A percentile compares a stretch with the other conserved stretches of the same genome.
These are phyloP conservation scores for Kodamaea ohmeri DNA, from an alignment of 1,139 yeast genomes.

Conservation along the genomic window DNA sequence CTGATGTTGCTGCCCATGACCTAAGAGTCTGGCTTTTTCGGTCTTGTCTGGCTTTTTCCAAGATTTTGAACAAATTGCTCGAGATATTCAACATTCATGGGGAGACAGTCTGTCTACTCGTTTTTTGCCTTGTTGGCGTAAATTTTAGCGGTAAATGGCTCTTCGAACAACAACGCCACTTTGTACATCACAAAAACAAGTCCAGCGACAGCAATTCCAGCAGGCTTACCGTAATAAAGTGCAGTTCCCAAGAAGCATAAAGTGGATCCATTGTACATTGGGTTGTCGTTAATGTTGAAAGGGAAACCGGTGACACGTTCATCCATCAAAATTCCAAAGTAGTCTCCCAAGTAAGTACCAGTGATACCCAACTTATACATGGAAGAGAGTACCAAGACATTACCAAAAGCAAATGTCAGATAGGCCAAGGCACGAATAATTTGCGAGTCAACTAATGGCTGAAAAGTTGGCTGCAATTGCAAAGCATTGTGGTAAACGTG, in stretches of 20 bases:
- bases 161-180: slow-evolving; percentile 84
- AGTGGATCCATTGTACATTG: slow-evolving; percentile 95
- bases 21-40: too few relatives aligned
- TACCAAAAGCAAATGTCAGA: slow-evolving; percentile 59
- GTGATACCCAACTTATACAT: slow-evolving; percentile 96
- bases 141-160: slow-evolving; percentile 91
- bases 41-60: too few relatives aligned
- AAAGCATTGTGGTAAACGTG: slow-evolving; percentile 65
- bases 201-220: slow-evolving; percentile 71
- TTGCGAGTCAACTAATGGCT: slow-evolving; percentile 40
- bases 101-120: too few relatives aligned
- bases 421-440: slow-evolving; percentile 36
- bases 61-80: too few relatives aligned
- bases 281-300: slow-evolving; percentile 84
- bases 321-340: slow-evolving; percentile 92
- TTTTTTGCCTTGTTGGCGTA: slow-evolving; percentile 63
- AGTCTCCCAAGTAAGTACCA: slow-evolving; percentile 95
- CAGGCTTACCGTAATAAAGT: slow-evolving; percentile 83
- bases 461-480: slow-evolving; percentile 51
- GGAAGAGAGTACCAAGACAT: slow-evolving; percentile 72
- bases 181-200: slow-evolving; percentile 80
- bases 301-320: slow-evolving; percentile 93
- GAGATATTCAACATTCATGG: too few relatives aligned
- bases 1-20: too few relatives aligned
- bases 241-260: slow-evolving; percentile 89